Base-by-base conservation (phyloP, 2,329 filamentous ascomycete genomes). In the Trichoderma polysporum region DNA sequence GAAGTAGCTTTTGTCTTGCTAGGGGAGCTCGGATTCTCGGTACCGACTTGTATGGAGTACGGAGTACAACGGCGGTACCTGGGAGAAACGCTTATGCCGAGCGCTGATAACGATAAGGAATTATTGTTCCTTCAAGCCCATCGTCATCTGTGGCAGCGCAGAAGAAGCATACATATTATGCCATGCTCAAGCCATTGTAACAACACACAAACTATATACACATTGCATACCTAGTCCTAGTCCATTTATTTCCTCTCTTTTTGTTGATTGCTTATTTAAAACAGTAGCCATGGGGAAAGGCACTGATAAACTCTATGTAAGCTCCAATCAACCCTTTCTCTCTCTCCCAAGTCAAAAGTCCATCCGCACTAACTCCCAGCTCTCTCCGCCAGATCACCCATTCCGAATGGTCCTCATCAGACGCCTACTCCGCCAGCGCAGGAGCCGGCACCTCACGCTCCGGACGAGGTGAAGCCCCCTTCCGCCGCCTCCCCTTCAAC, bases 401-500 rank as follows among this genome's bases (percentile, higher is more conserved):
- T 81, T 96, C 92, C 47, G 95, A 99, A 84, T 99, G 95, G 95
- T 90, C 93, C 8, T 97, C 93, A 6, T 88, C 90, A 56, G 94
- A 97, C 79, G 89, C 92, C 68, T 97, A 92, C 80, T 91, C 91
- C 35, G 93, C 93, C 71, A 94, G 89, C 76, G 90, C 86, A 31
- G 91, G 91, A 73, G 85, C 90, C 66, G 88, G 88, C 72, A 87
- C 90, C 66, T 79, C 84, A 78, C 77, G 84, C 56, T 79, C 79
- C 25, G 86, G 87, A 70, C 72, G 71, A 54, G 62, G 68, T 31
- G 73, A 68, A 61, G 85, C 87, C 57, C 86, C 86, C 41, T 98
- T 98, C 83, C 92, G 91, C 75, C 91, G 93, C 53, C 86, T 99
- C 1, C 95, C 96, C 33, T 99, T 96, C 86, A 98, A 97, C 84